phyloP scores from a whole-genome alignment of 78 protist species.

The Tieghemostelium lacteum region DNA sequence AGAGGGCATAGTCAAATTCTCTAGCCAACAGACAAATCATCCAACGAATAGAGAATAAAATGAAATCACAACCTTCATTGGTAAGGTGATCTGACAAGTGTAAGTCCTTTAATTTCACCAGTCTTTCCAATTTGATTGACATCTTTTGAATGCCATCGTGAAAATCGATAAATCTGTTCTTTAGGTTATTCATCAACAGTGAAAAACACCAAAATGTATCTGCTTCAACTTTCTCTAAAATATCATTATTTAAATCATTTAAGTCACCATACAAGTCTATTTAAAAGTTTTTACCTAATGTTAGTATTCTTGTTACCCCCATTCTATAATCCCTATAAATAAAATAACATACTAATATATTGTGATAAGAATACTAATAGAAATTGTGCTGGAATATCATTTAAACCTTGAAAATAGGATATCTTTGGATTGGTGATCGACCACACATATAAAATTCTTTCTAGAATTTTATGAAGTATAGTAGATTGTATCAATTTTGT shows the following conservation, averaged over 20 bases:
- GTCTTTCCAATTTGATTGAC: slow-evolving; percentile 42
- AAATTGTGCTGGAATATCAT: slow-evolving; percentile 74
- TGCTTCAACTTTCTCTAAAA: slow-evolving; percentile 66
- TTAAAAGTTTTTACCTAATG: not conserved
- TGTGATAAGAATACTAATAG: slow-evolving; percentile 59
- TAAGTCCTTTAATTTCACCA: slow-evolving; percentile 45
- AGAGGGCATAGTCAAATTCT: slow-evolving; percentile 55
- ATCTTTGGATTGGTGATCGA: slow-evolving; percentile 53
- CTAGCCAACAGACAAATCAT: slow-evolving; percentile 68
- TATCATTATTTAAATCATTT: slow-evolving; percentile 41
- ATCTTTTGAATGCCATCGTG: slow-evolving; percentile 65
- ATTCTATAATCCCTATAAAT: not conserved
- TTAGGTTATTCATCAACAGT: slow-evolving; percentile 62
- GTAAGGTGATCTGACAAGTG: slow-evolving; percentile 33
- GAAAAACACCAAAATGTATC: slow-evolving; percentile 82
- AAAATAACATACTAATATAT: slow-evolving; percentile 36
- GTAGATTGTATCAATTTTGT: slow-evolving; percentile 39
- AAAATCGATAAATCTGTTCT: slow-evolving; percentile 72
- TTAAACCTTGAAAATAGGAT: slow-evolving; percentile 73
- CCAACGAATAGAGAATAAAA: slow-evolving; percentile 63
- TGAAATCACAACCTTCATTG: slow-evolving; percentile 65
- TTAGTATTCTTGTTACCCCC: not conserved
- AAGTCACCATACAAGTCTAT: slow-evolving; percentile 43
- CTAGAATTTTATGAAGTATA: slow-evolving; percentile 39
- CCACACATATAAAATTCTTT: slow-evolving; percentile 73